Conservation (phyloP, 805 yeast genomes). For the Lipomyces yamadae region DNA sequence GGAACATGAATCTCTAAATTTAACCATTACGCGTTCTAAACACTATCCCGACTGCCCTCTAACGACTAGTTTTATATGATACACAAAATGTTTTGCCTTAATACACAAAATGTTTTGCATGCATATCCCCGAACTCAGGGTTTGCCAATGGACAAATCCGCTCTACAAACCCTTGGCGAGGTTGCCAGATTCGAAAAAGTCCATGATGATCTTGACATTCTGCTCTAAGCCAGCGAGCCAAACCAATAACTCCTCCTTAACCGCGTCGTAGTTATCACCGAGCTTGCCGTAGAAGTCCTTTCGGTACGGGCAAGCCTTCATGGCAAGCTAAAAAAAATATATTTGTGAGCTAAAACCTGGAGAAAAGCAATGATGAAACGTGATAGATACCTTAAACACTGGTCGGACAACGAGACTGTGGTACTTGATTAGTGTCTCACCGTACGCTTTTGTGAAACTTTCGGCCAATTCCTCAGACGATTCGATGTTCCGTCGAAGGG, state of each 20-base stretch:
- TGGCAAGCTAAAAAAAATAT: conserved; percentile 62
- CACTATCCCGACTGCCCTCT: not conserved
- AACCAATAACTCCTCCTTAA: conserved; percentile 61
- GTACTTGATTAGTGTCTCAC: conserved; percentile 76
- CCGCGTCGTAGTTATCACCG: conserved; percentile 75
- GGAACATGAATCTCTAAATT: not conserved
- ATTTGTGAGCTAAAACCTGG: not conserved
- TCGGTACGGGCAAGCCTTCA: conserved; percentile 94
- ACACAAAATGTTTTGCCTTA: not conserved
- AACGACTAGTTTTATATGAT: not conserved
- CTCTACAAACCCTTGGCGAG: conserved; percentile 82
- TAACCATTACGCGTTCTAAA: not conserved
- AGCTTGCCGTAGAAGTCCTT: conserved; percentile 80
- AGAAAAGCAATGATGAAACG: not conserved
- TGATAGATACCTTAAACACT: conserved; percentile 61
- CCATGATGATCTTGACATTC: conserved; percentile 73
- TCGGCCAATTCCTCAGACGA: conserved; percentile 68
- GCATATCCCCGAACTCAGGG: not conserved
- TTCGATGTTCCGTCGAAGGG: conserved; percentile 78
- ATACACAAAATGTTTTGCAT: not conserved
- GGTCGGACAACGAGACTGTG: conserved; percentile 85
- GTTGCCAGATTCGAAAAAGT: conserved; percentile 76
- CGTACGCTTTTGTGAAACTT: conserved; percentile 84
- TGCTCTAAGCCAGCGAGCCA: conserved; percentile 82
- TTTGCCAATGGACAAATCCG: not conserved